Conservation (phyloP, 805 yeast species). For the Spathaspora gorwiae region DNA sequence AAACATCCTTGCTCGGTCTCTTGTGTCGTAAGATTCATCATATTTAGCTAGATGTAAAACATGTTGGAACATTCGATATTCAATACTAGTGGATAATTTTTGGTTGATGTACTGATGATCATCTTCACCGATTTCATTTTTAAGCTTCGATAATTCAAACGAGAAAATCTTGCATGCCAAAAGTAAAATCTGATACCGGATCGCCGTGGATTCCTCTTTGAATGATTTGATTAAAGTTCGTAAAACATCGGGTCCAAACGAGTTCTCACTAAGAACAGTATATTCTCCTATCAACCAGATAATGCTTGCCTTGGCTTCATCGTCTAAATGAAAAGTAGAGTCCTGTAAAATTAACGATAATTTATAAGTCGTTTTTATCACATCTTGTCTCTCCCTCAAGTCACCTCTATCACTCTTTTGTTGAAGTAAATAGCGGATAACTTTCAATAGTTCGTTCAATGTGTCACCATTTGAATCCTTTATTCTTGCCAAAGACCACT, state of each 20-base stretch:
- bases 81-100: conserved; percentile 13
- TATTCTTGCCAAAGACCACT: conserved; percentile 58
- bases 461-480: conserved; percentile 28
- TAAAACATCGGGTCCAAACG: conserved; percentile 71
- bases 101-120: conserved; percentile 9
- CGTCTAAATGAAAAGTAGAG: conserved; percentile 16
- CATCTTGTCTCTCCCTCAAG: conserved; percentile 19
- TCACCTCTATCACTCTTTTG: conserved; percentile 29
- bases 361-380: conserved; percentile 52
- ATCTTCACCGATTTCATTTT: conserved; percentile 15
- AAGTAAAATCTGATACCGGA: conserved; percentile 66
- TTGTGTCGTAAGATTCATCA: conserved; percentile 69
- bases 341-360: conserved; percentile 33
- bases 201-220: conserved; percentile 49
- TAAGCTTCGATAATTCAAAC: conserved; percentile 44
- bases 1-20: conserved; percentile 81
- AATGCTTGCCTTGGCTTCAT: conserved; percentile 70
- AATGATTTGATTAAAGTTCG: conserved; percentile 54
- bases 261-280: conserved; percentile 30
- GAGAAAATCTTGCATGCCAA: conserved; percentile 71
- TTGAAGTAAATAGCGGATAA: conserved; percentile 69
- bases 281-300: conserved; percentile 92
- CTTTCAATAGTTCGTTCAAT: conserved; percentile 64
- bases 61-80: conserved; percentile 53
- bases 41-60: conserved; percentile 62